Evolutionary conservation across 495 filamentous ascomycete genomes (phyloP), one percentile per base, ranked within the genome.

Genomic region (Trichoderma orchidacearum): DNA sequence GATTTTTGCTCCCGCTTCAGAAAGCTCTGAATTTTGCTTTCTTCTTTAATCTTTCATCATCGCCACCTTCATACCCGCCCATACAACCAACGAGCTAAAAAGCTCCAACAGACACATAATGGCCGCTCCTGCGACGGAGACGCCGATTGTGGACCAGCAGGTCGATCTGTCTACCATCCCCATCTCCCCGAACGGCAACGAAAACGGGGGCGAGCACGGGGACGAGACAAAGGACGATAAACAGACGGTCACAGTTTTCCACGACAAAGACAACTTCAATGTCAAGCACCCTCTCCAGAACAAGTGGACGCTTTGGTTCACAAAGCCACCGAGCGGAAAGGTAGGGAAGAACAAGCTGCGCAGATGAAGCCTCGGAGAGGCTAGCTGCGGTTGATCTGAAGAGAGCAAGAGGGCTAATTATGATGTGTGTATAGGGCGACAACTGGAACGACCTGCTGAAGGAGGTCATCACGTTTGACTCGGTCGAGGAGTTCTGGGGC

Each of bases 401-500:
- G 27, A 7, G 41, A 48, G 17, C 11, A 28, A 0, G 4, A 23
- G 21, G 27, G 41, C 41, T 48, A 48, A 48, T 17, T 58, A 63
- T 66, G 41, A 63, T 56, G 51, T 45, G 34, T 30, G 13, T 32
- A 48, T 61, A 94, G 89, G 91, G 88, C 64, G 88, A 96, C 68
- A 96, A 96, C 79, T 99, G 93, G 93, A 95, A 92, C 56, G 93
- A 99, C 66, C 74, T 96, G 50, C 74, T 99, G 34, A 99, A 99
- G 75, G 89, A 97, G 68, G 92, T 99, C 57, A 95, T 99, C 61
- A 95, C 88, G 35, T 96, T 99, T 64, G 89, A 92, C 75, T 95
- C 90, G 12, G 93, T 99, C 3, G 93, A 99, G 71, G 94, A 99
- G 70, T 99, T 99, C 77, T 99, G 93, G 93, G 93, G 93, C 54